These are phyloP conservation scores for Paragyromitra xinjiangensis DNA, from an alignment of 495 filamentous ascomycete species.

Conservation along the genomic window DNA sequence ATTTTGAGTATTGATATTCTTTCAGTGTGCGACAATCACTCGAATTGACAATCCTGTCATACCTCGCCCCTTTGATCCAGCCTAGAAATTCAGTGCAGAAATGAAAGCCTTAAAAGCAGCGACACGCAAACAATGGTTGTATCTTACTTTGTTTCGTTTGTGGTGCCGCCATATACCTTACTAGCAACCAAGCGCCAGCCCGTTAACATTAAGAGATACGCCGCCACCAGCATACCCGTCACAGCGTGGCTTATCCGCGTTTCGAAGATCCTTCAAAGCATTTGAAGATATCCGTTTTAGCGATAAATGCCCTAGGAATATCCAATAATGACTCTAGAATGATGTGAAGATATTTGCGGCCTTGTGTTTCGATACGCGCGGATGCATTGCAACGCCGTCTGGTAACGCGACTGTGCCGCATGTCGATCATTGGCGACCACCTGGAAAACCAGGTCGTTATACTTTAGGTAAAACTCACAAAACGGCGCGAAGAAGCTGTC, in stretches of 20 bases:
- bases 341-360: constrained; percentile 29
- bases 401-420: constrained; percentile 29
- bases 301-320: constrained; percentile 21
- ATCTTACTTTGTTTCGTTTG: constrained; percentile 20
- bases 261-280: constrained; percentile 15
- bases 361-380: constrained; percentile 49
- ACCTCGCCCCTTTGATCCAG: background rate
- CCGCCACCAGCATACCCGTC: constrained; percentile 12
- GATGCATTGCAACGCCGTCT: constrained; percentile 20
- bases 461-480: constrained; percentile 26
- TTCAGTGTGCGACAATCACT: constrained; percentile 8
- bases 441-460: constrained; percentile 33
- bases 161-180: constrained; percentile 25
- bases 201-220: constrained; percentile 8
- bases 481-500: constrained; percentile 23
- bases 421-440: constrained; percentile 41
- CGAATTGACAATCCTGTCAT: constrained; percentile 20
- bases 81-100: background rate
- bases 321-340: background rate
- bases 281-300: constrained; percentile 5
- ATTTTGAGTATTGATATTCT: background rate
- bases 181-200: constrained; percentile 38
- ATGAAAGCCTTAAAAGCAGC: constrained; percentile 26
- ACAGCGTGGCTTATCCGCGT: constrained; percentile 37
- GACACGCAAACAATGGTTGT: constrained; percentile 13